Conservation (phyloP, 305 asterid genomes). For the Solanum hybrid region DNA sequence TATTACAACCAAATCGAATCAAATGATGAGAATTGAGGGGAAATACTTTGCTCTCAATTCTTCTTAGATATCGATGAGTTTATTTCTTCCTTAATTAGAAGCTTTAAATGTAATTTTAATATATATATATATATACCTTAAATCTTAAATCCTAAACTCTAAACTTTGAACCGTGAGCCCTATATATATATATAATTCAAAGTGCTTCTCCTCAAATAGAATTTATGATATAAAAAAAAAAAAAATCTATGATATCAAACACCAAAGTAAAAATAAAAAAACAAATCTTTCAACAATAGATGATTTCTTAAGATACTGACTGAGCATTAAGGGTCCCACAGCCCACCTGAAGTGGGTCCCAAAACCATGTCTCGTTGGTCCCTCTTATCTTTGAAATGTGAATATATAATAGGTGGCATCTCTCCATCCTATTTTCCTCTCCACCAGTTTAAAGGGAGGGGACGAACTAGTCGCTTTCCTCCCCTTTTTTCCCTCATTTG, state of each 20-base stretch:
- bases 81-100: too few relatives aligned
- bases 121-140: too few relatives aligned
- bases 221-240: too few relatives aligned
- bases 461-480: not conserved
- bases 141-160: too few relatives aligned
- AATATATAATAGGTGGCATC: not conserved
- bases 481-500: not conserved
- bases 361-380: not conserved
- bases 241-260: too few relatives aligned
- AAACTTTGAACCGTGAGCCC: too few relatives aligned
- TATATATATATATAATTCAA: too few relatives aligned
- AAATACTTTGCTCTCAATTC: not conserved
- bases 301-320: not conserved
- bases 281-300: not conserved
- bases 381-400: not conserved
- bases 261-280: too few relatives aligned
- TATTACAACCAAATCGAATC: not conserved
- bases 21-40: not conserved
- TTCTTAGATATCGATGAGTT: too few relatives aligned
- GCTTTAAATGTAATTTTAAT: too few relatives aligned
- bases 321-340: not conserved
- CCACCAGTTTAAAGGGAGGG: not conserved
- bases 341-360: conserved; percentile 5
- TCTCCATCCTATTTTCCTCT: not conserved
- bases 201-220: too few relatives aligned